Conservation (phyloP, 164 flowering plant genomes). For the Protea cynaroides region DNA sequence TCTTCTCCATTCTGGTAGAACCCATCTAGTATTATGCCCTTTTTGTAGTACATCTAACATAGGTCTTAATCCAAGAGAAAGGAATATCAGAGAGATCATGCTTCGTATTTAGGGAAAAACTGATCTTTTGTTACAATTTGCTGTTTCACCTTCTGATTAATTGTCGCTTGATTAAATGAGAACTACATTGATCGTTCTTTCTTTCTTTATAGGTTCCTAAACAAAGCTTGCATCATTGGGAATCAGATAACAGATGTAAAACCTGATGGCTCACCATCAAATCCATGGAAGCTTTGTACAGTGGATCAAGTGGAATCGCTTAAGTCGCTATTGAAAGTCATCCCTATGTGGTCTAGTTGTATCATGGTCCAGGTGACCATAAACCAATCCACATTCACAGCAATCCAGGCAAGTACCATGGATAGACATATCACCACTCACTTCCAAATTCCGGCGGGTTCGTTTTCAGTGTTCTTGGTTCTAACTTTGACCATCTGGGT, state of each 20-base stretch:
- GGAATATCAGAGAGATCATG: background rate
- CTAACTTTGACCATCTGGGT: slow-evolving; percentile 32
- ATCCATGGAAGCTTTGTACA: slow-evolving; percentile 44
- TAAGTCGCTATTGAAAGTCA: slow-evolving; percentile 34
- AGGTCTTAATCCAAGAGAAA: background rate
- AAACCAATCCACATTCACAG: slow-evolving; percentile 26
- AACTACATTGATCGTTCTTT: background rate
- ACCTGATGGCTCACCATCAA: slow-evolving; percentile 26
- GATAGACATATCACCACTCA: slow-evolving; percentile 37
- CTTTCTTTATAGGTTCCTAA: slow-evolving; percentile 26
- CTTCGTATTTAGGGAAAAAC: background rate
- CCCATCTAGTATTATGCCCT: too few relatives aligned
- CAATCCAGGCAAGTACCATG: slow-evolving; percentile 47
- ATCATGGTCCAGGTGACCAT: slow-evolving; percentile 23
- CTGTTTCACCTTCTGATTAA: background rate
- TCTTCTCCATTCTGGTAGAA: too few relatives aligned
- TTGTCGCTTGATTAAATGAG: background rate
- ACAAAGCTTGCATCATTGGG: slow-evolving; percentile 40
- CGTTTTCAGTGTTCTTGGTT: slow-evolving; percentile 30
- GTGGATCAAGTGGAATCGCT: slow-evolving; percentile 41
- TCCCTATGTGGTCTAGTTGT: slow-evolving; percentile 48
- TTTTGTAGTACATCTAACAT: too few relatives aligned
- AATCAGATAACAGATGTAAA: slow-evolving; percentile 24
- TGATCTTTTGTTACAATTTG: background rate
- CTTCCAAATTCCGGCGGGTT: slow-evolving; percentile 54